These are phyloP conservation scores for Eruca vesicaria DNA, from an alignment of 441 rosid species.

Conservation along the genomic window DNA sequence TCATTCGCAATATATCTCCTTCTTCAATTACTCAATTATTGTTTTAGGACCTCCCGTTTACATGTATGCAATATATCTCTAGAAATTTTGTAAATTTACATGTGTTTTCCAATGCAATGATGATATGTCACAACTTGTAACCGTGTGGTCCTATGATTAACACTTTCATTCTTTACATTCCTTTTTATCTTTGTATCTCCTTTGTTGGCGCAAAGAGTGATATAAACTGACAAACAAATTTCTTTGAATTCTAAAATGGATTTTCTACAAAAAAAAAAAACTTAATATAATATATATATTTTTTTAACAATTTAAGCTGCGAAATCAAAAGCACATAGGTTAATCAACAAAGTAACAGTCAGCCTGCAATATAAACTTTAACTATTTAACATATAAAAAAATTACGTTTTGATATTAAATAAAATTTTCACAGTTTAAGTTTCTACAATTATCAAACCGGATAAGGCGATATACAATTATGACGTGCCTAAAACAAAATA, in stretches of 20 bases:
- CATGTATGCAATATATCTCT: conserved; percentile 7
- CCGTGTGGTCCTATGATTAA: conserved; percentile 27
- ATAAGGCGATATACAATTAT: background rate
- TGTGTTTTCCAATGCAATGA: conserved; percentile 4
- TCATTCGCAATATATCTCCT: conserved; percentile 15
- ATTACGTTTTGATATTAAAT: too few relatives aligned
- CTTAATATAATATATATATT: too few relatives aligned
- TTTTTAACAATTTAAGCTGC: too few relatives aligned
- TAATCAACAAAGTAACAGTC: too few relatives aligned
- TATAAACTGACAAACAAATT: too few relatives aligned
- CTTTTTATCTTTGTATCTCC: background rate
- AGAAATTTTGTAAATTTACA: background rate
- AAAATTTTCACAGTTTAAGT: background rate
- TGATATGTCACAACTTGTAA: conserved; percentile 9
- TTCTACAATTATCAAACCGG: background rate
- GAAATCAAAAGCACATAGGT: too few relatives aligned
- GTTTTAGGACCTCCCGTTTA: background rate
- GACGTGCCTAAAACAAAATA: background rate
- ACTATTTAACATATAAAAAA: too few relatives aligned
- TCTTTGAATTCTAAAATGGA: too few relatives aligned
- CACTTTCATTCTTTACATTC: background rate
- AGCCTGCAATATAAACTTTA: too few relatives aligned
- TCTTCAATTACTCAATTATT: conserved; percentile 20
- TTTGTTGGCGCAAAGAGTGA: background rate
- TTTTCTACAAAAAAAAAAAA: too few relatives aligned